Conservation (phyloP, 2,329 filamentous ascomycete species). For the Sclerotinia nivalis region DNA sequence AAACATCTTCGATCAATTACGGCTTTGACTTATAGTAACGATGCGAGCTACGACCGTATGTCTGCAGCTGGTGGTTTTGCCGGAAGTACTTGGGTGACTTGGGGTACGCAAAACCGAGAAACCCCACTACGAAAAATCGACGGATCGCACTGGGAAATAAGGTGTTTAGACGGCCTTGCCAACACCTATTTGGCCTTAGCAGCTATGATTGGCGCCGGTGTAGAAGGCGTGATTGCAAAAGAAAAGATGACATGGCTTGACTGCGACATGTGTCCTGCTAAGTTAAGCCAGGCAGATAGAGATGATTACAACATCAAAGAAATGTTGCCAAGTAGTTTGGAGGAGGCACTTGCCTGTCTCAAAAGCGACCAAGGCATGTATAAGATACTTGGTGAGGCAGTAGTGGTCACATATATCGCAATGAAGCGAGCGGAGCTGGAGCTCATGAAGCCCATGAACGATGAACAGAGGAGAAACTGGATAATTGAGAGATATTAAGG, state of each 20-base stretch:
- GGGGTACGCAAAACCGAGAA: slow-evolving; percentile 16
- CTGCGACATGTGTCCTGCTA: slow-evolving; percentile 55
- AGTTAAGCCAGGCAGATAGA: slow-evolving; percentile 50
- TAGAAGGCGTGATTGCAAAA: slow-evolving; percentile 33
- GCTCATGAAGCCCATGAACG: slow-evolving; percentile 52
- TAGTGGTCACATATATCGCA: slow-evolving; percentile 57
- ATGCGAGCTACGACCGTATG: slow-evolving; percentile 12
- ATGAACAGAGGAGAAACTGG: slow-evolving; percentile 55
- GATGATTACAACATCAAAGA: slow-evolving; percentile 53
- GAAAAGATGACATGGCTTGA: slow-evolving; percentile 53
- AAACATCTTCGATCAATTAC: slow-evolving; percentile 20
- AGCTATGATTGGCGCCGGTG: slow-evolving; percentile 19
- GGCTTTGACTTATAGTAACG: slow-evolving; percentile 17
- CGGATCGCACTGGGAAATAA: slow-evolving; percentile 23
- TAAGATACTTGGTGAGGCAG: slow-evolving; percentile 48
- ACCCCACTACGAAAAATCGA: slow-evolving; percentile 12
- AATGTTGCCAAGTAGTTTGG: slow-evolving; percentile 56
- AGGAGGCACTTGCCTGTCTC: slow-evolving; percentile 56
- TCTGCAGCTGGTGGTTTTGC: background rate
- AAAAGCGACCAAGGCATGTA: slow-evolving; percentile 50
- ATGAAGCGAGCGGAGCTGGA: slow-evolving; percentile 61
- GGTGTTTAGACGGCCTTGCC: slow-evolving; percentile 26
- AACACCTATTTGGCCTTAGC: slow-evolving; percentile 16
- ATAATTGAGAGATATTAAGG: slow-evolving; percentile 64
- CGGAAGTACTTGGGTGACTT: slow-evolving; percentile 25